Evolutionary conservation across 345 rosid species (phyloP).

Genomic region (Salix dunnii): DNA sequence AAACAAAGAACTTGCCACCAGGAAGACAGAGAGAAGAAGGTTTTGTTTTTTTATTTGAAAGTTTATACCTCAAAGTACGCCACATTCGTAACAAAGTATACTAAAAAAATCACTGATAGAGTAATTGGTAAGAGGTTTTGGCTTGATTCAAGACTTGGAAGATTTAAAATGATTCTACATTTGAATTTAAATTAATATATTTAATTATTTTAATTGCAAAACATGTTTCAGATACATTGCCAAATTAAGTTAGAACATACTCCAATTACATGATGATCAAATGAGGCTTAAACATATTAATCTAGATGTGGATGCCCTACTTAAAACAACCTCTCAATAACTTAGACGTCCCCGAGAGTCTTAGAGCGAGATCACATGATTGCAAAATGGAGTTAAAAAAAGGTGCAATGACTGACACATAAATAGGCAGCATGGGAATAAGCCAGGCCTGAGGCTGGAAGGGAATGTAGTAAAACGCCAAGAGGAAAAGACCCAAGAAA

Average conservation of each 20-base stretch:
- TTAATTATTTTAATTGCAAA: no score
- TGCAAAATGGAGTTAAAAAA: no score
- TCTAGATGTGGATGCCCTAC: no score
- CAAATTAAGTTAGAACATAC: no score
- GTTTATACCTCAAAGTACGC: slow-evolving; percentile 12
- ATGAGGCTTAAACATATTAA: no score
- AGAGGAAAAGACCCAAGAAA: slow-evolving; percentile 19
- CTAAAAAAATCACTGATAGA: not conserved
- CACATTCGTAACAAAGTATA: not conserved
- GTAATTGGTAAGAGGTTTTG: not conserved
- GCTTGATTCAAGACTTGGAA: no score
- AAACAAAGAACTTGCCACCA: not conserved
- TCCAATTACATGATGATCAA: no score
- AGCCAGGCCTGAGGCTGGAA: not conserved
- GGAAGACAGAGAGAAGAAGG: not conserved
- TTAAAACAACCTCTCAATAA: no score
- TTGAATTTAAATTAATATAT: no score
- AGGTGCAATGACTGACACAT: not conserved
- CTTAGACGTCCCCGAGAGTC: not conserved
- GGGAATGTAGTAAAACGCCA: slow-evolving; percentile 34
- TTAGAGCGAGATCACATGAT: not conserved
- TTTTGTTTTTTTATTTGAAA: slow-evolving; percentile 9
- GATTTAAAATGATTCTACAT: no score
- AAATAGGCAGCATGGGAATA: not conserved
- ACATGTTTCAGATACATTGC: no score